phyloP scores from a whole-genome alignment of 2,329 filamentous ascomycete genomes.

The Penicillium olsonii region DNA sequence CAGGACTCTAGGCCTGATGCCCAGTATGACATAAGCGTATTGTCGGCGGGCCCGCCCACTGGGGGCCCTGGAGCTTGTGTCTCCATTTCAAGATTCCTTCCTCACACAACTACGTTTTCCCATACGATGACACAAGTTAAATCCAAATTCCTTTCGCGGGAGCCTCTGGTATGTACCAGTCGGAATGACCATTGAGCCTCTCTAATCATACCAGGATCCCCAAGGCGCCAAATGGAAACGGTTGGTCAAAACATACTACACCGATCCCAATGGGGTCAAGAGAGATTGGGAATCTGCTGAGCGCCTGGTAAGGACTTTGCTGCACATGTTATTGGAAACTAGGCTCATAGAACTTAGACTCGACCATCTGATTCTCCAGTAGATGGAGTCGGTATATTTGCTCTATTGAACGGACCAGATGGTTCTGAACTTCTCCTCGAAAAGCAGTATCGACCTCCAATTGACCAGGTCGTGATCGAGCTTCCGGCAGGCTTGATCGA shows the following conservation, averaged over 20 bases:
- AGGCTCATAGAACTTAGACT: constrained; percentile 12
- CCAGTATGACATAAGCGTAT: too few relatives aligned
- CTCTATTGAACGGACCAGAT: constrained; percentile 55
- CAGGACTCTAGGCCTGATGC: too few relatives aligned
- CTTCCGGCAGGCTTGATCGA: constrained; percentile 62
- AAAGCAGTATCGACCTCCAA: constrained; percentile 61
- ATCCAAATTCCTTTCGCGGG: constrained; percentile 31
- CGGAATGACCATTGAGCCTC: not conserved
- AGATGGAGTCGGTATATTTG: constrained; percentile 60
- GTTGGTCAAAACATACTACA: constrained; percentile 43
- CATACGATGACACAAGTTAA: constrained; percentile 14
- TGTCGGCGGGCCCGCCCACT: too few relatives aligned
- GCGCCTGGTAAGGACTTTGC: constrained; percentile 34
- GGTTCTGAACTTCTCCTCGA: constrained; percentile 54
- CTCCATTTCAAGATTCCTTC: not conserved
- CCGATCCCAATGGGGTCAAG: constrained; percentile 42
- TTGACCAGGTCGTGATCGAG: constrained; percentile 60
- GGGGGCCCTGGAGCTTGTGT: not conserved
- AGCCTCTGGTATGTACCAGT: constrained; percentile 31
- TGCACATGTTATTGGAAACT: not conserved
- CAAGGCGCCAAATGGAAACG: constrained; percentile 45
- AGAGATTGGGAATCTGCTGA: constrained; percentile 48
- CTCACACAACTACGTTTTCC: not conserved
- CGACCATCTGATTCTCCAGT: constrained; percentile 22
- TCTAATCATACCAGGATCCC: constrained; percentile 27